Conservation (phyloP, 176 grass and related monocot genomes). For the Metroxylon sagu region DNA sequence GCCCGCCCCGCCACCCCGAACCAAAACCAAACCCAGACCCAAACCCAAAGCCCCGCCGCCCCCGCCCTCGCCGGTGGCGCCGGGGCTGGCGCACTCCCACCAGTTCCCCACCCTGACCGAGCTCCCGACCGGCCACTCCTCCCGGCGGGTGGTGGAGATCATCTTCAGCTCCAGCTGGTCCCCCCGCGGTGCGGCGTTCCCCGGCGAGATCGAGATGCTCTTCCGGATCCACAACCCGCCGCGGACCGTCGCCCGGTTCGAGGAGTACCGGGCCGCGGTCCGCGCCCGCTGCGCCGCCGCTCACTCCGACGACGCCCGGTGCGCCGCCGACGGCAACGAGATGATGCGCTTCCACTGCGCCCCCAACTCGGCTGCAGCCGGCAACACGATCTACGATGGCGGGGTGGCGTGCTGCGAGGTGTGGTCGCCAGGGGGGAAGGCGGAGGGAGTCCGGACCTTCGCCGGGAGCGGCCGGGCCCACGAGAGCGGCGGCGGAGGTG, state of each 20-base stretch:
- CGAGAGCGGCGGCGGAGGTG: constrained; percentile 24
- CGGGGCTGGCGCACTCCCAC: background rate
- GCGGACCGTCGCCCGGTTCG: constrained; percentile 28
- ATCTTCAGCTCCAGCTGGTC: constrained; percentile 32
- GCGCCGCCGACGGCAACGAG: constrained; percentile 46
- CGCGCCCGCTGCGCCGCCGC: background rate
- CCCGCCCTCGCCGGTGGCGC: background rate
- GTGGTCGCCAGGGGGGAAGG: constrained; percentile 18
- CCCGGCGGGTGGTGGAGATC: constrained; percentile 36
- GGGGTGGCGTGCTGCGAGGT: constrained; percentile 1
- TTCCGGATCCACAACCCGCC: constrained; percentile 38
- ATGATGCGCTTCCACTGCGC: constrained; percentile 49
- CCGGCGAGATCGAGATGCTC: constrained; percentile 25
- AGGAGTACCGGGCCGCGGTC: constrained; percentile 18
- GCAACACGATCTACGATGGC: constrained; percentile 20
- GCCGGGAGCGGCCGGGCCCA: constrained; percentile 19
- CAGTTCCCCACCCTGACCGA: constrained; percentile 27
- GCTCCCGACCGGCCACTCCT: constrained; percentile 30
- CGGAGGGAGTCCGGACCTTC: constrained; percentile 29
- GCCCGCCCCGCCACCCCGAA: background rate
- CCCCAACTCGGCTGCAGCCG: constrained; percentile 6
- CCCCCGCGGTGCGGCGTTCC: background rate
- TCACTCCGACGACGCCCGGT: constrained; percentile 17
- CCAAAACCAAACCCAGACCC: too few species aligned
- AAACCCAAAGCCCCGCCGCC: background rate